Percentiles rank a stretch among this genome's conserved stretches.
Conservation (phyloP, 768 basidiomycete genomes). For the Kockovaella imperatae region DNA sequence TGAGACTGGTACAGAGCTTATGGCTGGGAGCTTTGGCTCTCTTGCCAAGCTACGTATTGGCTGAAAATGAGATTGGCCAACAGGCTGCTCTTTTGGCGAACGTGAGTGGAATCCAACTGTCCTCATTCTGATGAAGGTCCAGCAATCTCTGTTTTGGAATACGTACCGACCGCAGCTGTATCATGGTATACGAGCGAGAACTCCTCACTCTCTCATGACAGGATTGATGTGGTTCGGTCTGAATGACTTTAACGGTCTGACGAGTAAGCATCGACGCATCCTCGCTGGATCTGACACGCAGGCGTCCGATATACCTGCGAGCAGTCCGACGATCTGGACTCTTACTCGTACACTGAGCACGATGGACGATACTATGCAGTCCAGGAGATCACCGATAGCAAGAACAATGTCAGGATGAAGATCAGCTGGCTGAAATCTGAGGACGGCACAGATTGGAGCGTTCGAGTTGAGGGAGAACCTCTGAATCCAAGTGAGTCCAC, state of each 20-base stretch:
- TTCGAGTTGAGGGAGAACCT: conserved; percentile 22
- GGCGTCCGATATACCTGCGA: conserved; percentile 80
- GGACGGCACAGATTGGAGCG: conserved; percentile 52
- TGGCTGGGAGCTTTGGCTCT: neutral
- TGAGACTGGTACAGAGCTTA: neutral
- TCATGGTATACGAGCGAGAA: conserved; percentile 76
- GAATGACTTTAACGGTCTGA: conserved; percentile 63
- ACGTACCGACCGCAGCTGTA: conserved; percentile 89
- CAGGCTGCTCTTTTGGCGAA: conserved; percentile 3
- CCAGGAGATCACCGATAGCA: conserved; percentile 69
- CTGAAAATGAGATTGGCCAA: neutral
- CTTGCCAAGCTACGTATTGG: neutral
- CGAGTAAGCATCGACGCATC: conserved; percentile 43
- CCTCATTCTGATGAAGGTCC: neutral
- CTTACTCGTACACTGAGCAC: conserved; percentile 80
- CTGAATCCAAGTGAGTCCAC: conserved; percentile 34
- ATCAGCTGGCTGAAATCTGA: conserved; percentile 80
- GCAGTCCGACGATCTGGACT: conserved; percentile 69
- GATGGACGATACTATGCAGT: conserved; percentile 78
- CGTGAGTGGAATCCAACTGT: conserved; percentile 2
- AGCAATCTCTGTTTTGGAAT: conserved; percentile 62
- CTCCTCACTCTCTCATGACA: conserved; percentile 83
- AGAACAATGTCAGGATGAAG: conserved; percentile 76
- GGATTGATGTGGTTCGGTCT: conserved; percentile 93
- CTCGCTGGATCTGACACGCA: conserved; percentile 36